Base-by-base conservation (phyloP, 768 basidiomycete species). In the Postia placenta region DNA sequence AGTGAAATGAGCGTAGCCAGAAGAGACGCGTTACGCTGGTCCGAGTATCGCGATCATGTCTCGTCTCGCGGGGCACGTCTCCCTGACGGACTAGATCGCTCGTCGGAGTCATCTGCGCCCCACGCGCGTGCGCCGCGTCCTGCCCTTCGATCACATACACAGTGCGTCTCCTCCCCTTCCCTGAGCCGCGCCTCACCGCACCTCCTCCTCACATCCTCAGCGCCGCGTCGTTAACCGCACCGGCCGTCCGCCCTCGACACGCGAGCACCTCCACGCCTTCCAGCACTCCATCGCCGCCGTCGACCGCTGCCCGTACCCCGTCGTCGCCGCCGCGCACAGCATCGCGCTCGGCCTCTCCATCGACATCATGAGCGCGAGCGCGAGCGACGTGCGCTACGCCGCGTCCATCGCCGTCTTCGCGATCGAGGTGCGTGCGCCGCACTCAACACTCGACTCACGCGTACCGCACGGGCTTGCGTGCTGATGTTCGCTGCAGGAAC, bases 321-420 rank as follows among this genome's bases (percentile, higher is more conserved):
- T 95, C 48, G 87, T 96, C 37, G 87, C 72, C 0, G 92, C 92
- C 0, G 69, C 87, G 0, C 85, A 92, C 56, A 92, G 92, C 0
- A 64, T 79, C 9, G 79, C 80, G 7, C 63, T 88, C 33, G 92
- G 92, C 0, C 74, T 94, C 0, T 87, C 84, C 0, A 71, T 94
- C 11, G 92, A 96, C 64, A 72, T 93, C 37, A 74, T 85, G 4
- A 68, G 65, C 0, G 79, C 85, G 0, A 90, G 90, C 62, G 93
- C n/a, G n/a, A n/a, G n/a, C n/a, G n/a, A 95, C 62, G 75, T 96
- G 7, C 77, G 92, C 0, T 83, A 80, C 52, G 81, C 86, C 2
- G 78, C 89, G 0, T 71, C 76, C 0, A 73, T 85, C 53, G 60
- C 79, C 0, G 60, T 60, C 2, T 90, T 93, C 60, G 72, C 78